Conservation (phyloP, 345 rosid species). For the Populus alba region DNA sequence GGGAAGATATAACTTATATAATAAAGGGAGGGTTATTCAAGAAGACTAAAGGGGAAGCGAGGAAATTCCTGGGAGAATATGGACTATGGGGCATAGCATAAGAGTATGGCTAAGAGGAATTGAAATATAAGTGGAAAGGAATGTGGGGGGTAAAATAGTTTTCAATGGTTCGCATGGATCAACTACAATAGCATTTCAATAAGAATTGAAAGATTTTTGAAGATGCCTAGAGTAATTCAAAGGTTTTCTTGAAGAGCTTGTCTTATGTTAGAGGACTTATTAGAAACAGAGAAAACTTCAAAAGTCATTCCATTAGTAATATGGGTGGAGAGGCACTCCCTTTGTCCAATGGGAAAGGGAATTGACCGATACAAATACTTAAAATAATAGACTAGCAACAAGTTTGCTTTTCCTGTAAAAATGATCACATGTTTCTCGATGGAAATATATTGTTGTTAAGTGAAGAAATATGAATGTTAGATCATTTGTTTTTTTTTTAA, state of each 20-base stretch:
- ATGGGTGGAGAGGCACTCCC: neutral
- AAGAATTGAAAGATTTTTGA: neutral
- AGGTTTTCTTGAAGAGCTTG: neutral
- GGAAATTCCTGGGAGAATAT: neutral
- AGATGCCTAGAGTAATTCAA: neutral
- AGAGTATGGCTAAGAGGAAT: neutral
- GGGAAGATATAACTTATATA: neutral
- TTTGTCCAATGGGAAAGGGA: neutral
- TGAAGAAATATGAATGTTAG: neutral
- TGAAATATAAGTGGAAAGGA: too few relatives aligned
- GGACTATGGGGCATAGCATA: neutral
- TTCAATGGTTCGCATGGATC: neutral
- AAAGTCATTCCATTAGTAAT: neutral
- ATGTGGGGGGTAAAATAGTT: neutral
- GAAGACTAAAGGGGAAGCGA: neutral
- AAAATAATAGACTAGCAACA: neutral
- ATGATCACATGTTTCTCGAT: neutral
- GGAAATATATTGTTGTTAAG: neutral
- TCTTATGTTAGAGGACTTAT: neutral
- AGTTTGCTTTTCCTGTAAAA: neutral
- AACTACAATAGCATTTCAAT: neutral
- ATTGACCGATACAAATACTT: neutral
- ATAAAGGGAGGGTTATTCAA: neutral
- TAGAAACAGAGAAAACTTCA: neutral
- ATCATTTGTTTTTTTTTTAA: neutral